A percentile compares a stretch with the other conserved stretches of the same genome.
These are phyloP conservation scores for Cucumis cinereus DNA, from an alignment of 306 rosid genomes.

Conservation along the genomic window DNA sequence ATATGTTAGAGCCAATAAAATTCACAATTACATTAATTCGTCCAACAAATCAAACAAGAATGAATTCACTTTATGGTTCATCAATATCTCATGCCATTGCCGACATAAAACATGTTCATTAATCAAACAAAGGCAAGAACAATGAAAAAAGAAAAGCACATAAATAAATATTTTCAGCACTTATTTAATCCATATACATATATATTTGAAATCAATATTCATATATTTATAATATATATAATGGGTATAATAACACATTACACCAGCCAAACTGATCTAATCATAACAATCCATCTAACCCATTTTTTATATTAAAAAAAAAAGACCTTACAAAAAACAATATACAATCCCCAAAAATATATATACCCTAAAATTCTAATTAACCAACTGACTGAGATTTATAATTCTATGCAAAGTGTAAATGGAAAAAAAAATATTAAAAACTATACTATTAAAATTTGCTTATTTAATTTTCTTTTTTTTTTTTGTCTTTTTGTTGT, in stretches of 20 bases:
- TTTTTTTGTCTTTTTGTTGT: not conserved
- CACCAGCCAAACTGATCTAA: slow-evolving; percentile 36
- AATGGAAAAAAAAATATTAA: not conserved
- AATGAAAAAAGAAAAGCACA: not conserved
- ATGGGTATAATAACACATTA: slow-evolving; percentile 33
- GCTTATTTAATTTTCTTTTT: not conserved
- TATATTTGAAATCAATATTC: not conserved
- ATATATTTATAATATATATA: slow-evolving; percentile 24
- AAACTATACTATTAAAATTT: slow-evolving; percentile 48
- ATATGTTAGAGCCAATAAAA: not conserved
- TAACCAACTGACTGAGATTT: slow-evolving; percentile 61
- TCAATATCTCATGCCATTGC: not conserved
- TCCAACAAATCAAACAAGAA: not conserved
- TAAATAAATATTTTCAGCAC: not conserved
- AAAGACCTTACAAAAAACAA: slow-evolving; percentile 56
- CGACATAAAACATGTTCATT: not conserved
- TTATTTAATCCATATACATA: not conserved
- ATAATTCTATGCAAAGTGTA: slow-evolving; percentile 62
- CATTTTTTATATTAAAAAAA: slow-evolving; percentile 26
- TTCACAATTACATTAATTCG: not conserved
- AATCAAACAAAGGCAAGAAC: not conserved
- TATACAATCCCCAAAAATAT: slow-evolving; percentile 83
- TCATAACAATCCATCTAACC: slow-evolving; percentile 58
- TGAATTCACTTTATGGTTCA: not conserved
- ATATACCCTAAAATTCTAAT: slow-evolving; percentile 45